A percentile compares a stretch with the other conserved stretches of the same genome.
phyloP scores from a whole-genome alignment of 805 yeast genomes.

The Tetrapisispora namnaoensis region DNA sequence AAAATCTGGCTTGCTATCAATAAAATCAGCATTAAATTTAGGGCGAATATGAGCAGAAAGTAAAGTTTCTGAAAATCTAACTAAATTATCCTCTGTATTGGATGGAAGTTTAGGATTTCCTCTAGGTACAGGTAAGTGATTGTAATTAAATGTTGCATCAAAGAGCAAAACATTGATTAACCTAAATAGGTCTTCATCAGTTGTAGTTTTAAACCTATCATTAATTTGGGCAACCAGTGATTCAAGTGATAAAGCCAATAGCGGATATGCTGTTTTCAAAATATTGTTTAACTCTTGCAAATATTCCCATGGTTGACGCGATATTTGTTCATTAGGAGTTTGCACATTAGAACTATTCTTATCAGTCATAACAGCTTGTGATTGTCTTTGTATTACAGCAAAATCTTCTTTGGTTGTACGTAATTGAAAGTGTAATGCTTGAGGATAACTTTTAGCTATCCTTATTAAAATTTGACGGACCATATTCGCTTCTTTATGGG shows the following conservation, averaged over 20 bases:
- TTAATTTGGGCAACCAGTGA: conserved; percentile 92
- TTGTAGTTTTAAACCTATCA: conserved; percentile 84
- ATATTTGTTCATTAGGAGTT: conserved; percentile 14
- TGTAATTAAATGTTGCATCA: conserved; percentile 87
- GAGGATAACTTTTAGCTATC: conserved; percentile 95
- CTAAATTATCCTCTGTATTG: conserved; percentile 79
- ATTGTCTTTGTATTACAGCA: conserved; percentile 75
- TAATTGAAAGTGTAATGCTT: conserved; percentile 91
- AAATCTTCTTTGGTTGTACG: conserved; percentile 93
- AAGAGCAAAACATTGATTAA: conserved; percentile 83
- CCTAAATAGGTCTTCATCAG: conserved; percentile 94
- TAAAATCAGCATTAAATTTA: conserved; percentile 87
- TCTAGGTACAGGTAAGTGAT: conserved; percentile 76
- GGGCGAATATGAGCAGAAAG: conserved; percentile 80
- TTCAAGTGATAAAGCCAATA: conserved; percentile 84
- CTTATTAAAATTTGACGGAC: conserved; percentile 81
- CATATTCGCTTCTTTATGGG: conserved; percentile 83
- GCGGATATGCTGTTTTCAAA: conserved; percentile 91
- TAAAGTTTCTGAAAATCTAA: conserved; percentile 86
- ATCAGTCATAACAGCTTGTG: conserved; percentile 37
- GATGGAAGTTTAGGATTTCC: conserved; percentile 85
- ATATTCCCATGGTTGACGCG: conserved; percentile 86
- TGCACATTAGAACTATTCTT: conserved; percentile 12
- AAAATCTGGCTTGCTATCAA: conserved; percentile 74
- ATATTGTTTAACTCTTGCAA: conserved; percentile 90